These are phyloP conservation scores for Xylaria sp. DNA, from an alignment of 2,329 filamentous ascomycete genomes.

Conservation along the genomic window DNA sequence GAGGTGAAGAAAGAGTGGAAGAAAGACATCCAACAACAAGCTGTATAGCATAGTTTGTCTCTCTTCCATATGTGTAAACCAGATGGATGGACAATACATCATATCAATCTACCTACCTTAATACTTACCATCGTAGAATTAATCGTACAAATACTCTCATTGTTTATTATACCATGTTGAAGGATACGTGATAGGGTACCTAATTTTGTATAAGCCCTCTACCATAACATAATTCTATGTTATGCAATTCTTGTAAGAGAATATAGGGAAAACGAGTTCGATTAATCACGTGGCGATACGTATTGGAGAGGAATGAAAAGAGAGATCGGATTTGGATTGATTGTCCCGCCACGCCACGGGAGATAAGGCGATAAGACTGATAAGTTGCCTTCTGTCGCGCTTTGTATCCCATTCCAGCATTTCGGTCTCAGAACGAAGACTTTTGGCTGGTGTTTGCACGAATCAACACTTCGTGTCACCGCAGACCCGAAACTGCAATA, in stretches of 20 bases:
- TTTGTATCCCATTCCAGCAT: background rate
- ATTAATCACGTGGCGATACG: no score
- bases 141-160: no score
- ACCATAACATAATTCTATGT: no score
- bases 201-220: no score
- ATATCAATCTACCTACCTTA: no score
- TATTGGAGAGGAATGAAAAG: no score
- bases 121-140: no score
- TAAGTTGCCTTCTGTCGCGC: background rate
- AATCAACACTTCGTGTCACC: constrained; percentile 16
- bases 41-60: background rate
- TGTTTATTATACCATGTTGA: no score
- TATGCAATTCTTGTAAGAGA: background rate
- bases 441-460: constrained; percentile 4
- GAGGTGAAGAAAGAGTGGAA: constrained; percentile 56
- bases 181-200: no score
- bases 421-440: constrained; percentile 5
- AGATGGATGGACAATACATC: background rate
- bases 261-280: no score
- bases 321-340: background rate
- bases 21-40: constrained; percentile 39
- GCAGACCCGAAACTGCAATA: constrained; percentile 14
- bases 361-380: constrained; percentile 26
- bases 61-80: background rate
- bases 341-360: constrained; percentile 7